phyloP scores from a whole-genome alignment of 2,329 filamentous ascomycete genomes.

The Beauveria medogensis region DNA sequence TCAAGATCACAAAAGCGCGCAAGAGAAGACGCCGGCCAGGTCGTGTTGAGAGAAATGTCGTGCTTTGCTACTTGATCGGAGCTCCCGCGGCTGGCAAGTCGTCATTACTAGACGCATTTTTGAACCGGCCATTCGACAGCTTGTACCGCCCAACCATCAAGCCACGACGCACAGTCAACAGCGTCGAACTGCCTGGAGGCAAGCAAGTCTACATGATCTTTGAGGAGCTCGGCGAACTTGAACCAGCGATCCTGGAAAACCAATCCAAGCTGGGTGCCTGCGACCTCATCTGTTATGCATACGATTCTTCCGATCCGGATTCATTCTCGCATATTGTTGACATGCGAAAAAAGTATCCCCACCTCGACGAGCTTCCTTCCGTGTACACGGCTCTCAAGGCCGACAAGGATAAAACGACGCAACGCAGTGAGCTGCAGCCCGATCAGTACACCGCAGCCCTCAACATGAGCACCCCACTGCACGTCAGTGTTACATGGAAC shows the following conservation, averaged over 20 bases:
- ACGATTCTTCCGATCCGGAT: slow-evolving; percentile 94
- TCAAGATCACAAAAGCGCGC: slow-evolving; percentile 87
- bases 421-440: slow-evolving; percentile 81
- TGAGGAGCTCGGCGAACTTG: slow-evolving; percentile 90
- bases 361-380: slow-evolving; percentile 80
- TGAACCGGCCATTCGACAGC: slow-evolving; percentile 76
- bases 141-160: slow-evolving; percentile 93
- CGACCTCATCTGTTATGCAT: slow-evolving; percentile 89
- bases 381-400: slow-evolving; percentile 93
- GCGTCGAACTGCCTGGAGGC: slow-evolving; percentile 87
- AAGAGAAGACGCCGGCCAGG: slow-evolving; percentile 77
- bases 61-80: slow-evolving; percentile 86
- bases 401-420: slow-evolving; percentile 93
- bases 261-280: slow-evolving; percentile 82
- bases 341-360: slow-evolving; percentile 68
- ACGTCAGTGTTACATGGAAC: slow-evolving; percentile 91
- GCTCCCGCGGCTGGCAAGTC: slow-evolving; percentile 85
- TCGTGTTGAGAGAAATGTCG: slow-evolving; percentile 86
- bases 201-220: slow-evolving; percentile 96
- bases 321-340: slow-evolving; percentile 88
- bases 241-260: slow-evolving; percentile 90
- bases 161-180: slow-evolving; percentile 87
- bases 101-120: slow-evolving; percentile 79
- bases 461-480: slow-evolving; percentile 84
- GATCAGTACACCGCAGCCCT: slow-evolving; percentile 81